Conservation (phyloP, 1,284 basidiomycete genomes). For the Ganoderma lucidum region DNA sequence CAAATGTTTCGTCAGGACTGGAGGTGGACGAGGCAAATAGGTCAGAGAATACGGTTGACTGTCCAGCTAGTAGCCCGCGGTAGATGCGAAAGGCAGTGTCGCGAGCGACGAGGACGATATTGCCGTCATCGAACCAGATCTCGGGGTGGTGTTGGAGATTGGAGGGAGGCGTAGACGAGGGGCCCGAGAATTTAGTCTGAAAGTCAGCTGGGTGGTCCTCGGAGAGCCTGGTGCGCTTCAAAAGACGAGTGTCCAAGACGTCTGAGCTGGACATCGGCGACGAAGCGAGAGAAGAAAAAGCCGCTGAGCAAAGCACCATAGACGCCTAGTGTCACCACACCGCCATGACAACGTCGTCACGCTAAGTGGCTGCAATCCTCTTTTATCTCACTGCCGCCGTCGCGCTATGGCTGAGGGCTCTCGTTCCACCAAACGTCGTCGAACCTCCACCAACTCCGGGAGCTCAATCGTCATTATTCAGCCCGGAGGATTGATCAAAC, state of each 20-base stretch:
- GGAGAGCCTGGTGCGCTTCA: neutral
- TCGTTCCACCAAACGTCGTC: neutral
- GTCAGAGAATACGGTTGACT: slow-evolving; percentile 31
- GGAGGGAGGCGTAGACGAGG: neutral
- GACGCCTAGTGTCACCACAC: neutral
- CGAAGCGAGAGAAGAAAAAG: neutral
- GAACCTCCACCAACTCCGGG: neutral
- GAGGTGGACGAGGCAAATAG: slow-evolving; percentile 31
- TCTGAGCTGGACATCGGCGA: neutral
- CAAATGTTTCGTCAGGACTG: slow-evolving; percentile 5
- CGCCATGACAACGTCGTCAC: no score
- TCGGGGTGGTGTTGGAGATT: neutral
- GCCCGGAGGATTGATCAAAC: neutral
- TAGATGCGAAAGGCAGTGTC: slow-evolving; percentile 29
- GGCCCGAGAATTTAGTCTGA: neutral
- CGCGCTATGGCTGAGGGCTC: neutral
- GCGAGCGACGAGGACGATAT: slow-evolving; percentile 30
- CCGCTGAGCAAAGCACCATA: no score
- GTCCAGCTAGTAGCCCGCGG: slow-evolving; percentile 25
- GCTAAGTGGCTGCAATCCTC: no score
- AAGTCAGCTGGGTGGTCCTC: neutral
- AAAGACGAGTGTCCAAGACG: neutral
- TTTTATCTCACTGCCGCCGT: no score
- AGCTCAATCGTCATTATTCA: neutral
- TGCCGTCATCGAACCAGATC: slow-evolving; percentile 32